Evolutionary conservation across 2,329 filamentous ascomycete species (phyloP).

Genomic region (Penicillium sclerotigenum): DNA sequence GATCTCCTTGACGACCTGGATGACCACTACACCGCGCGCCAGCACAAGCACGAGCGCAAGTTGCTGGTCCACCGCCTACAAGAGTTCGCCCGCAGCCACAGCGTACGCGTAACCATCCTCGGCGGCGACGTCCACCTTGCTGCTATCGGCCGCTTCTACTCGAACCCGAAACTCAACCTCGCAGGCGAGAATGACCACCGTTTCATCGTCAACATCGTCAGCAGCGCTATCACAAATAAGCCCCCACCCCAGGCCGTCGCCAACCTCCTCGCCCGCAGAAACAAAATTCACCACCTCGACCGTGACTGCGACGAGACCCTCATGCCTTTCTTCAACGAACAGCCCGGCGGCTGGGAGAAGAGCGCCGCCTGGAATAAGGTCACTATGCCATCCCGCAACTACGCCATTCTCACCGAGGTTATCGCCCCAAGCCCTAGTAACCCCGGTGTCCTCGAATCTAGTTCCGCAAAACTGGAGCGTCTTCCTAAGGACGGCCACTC

Average conservation of each 20-base stretch:
- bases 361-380: conserved; percentile 73
- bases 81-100: conserved; percentile 53
- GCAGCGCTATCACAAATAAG: conserved; percentile 66
- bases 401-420: conserved; percentile 60
- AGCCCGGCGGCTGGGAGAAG: conserved; percentile 58
- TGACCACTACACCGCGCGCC: conserved; percentile 79
- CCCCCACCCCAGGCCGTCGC: conserved; percentile 63
- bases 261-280: conserved; percentile 60
- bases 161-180: conserved; percentile 56
- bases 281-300: conserved; percentile 65
- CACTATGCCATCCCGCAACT: conserved; percentile 73
- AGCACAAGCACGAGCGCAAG: conserved; percentile 85
- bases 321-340: conserved; percentile 60
- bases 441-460: conserved; percentile 2
- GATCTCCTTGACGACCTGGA: conserved; percentile 64
- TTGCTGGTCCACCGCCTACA: conserved; percentile 66
- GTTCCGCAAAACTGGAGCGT: conserved; percentile 29
- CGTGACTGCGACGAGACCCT: conserved; percentile 62
- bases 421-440: conserved; percentile 28
- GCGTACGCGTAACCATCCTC: conserved; percentile 59
- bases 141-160: conserved; percentile 63
- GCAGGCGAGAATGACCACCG: conserved; percentile 58
- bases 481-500: conserved; percentile 62
- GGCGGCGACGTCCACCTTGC: conserved; percentile 56
- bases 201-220: conserved; percentile 64